phyloP scores from a whole-genome alignment of 2,329 filamentous ascomycete genomes.

The Pezicula rhizophila region DNA sequence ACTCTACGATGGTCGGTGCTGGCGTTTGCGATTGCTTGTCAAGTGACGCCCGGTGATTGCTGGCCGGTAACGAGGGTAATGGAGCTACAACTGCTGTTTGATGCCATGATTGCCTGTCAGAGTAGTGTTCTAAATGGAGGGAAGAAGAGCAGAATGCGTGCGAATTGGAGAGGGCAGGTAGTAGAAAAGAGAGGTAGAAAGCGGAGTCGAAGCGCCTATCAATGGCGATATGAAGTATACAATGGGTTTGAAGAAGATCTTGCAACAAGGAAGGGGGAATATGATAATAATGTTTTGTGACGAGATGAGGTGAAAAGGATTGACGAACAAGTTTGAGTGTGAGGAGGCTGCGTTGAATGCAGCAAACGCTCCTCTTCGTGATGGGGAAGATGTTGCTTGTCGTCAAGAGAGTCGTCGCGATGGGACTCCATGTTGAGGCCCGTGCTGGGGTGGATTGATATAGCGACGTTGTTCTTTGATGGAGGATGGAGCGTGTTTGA shows the following conservation, averaged over 20 bases:
- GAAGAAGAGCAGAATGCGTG: conserved; percentile 10
- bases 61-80: conserved; percentile 12
- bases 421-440: no score
- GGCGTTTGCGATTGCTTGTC: conserved; percentile 17
- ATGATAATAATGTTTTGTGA: conserved; percentile 9
- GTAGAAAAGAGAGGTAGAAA: conserved; percentile 18
- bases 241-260: conserved; percentile 2
- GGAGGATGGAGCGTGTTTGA: no score
- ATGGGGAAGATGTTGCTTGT: conserved; percentile 2
- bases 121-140: conserved; percentile 25
- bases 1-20: conserved; percentile 8
- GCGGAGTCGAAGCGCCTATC: conserved; percentile 14
- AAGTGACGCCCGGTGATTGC: conserved; percentile 27
- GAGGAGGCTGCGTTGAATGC: conserved; percentile 6
- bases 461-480: no score
- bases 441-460: neutral
- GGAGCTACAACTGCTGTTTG: conserved; percentile 28
- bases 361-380: conserved; percentile 13
- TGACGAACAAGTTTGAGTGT: conserved; percentile 28
- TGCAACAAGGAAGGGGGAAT: conserved; percentile 8
- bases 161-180: conserved; percentile 7
- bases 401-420: no score
- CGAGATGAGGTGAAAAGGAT: conserved; percentile 7
- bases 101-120: conserved; percentile 31
- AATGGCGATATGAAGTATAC: conserved; percentile 12